Evolutionary conservation across 2,329 filamentous ascomycete genomes (phyloP).

Genomic region (Colletotrichum sp.): DNA sequence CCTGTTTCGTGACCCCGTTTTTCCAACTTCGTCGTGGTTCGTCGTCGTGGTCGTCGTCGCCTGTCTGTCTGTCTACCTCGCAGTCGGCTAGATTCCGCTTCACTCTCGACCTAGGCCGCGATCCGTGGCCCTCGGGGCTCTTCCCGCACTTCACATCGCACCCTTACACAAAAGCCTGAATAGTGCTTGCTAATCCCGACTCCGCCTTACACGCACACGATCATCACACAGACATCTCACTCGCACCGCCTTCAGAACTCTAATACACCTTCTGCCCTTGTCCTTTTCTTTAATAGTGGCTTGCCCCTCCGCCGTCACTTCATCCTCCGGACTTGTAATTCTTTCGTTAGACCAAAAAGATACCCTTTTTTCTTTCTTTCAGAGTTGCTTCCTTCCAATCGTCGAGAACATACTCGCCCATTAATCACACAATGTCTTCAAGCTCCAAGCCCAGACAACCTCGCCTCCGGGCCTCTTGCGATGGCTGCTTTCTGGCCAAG

Average conservation of each 20-base stretch:
- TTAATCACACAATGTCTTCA: conserved; percentile 19
- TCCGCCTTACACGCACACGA: conserved; percentile 9
- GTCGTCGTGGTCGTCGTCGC: background rate
- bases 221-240: conserved; percentile 21
- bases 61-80: conserved; percentile 8
- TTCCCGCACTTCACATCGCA: conserved; percentile 7
- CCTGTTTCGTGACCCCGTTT: conserved; percentile 22
- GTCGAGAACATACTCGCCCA: background rate
- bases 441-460: conserved; percentile 40
- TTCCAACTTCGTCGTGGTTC: background rate
- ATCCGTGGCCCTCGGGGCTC: conserved; percentile 17
- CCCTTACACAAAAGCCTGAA: conserved; percentile 1
- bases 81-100: conserved; percentile 15
- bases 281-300: conserved; percentile 18
- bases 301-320: conserved; percentile 8
- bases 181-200: conserved; percentile 16
- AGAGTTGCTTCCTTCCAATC: background rate
- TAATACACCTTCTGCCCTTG: conserved; percentile 10
- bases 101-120: conserved; percentile 1
- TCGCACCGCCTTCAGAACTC: conserved; percentile 14
- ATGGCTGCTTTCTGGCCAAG: conserved; percentile 60
- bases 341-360: conserved; percentile 15
- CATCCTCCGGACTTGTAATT: background rate
- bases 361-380: background rate
- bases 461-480: conserved; percentile 54